These are phyloP conservation scores for Jacaranda mimosifolia DNA, from an alignment of 257 asterid species.

Conservation along the genomic window DNA sequence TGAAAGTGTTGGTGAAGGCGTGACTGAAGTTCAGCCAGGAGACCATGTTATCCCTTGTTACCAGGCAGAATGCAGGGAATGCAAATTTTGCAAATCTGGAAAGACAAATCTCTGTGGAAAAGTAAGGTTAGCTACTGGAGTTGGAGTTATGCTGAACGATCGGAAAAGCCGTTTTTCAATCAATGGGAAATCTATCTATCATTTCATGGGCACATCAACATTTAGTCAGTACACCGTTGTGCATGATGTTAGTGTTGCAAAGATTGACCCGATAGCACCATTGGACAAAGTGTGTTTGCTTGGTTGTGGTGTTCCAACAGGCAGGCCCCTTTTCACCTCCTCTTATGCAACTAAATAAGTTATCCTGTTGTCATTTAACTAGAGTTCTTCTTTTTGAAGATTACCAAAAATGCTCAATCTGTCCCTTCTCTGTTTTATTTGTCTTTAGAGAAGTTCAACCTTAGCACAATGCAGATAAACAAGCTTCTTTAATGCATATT, in stretches of 20 bases:
- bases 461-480: slow-evolving; percentile 5
- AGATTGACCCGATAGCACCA: slow-evolving; percentile 87
- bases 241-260: slow-evolving; percentile 95
- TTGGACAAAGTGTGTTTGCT: slow-evolving; percentile 93
- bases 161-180: slow-evolving; percentile 89
- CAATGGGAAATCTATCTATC: slow-evolving; percentile 85
- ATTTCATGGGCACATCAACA: slow-evolving; percentile 99
- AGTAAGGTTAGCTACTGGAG: slow-evolving; percentile 96
- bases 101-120: slow-evolving; percentile 96
- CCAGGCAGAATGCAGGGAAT: slow-evolving; percentile 97
- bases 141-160: slow-evolving; percentile 93
- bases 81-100: slow-evolving; percentile 97
- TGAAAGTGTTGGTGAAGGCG: slow-evolving; percentile 98
- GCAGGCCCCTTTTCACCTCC: slow-evolving; percentile 48
- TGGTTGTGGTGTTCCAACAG: slow-evolving; percentile 99
- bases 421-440: not conserved
- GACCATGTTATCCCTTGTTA: slow-evolving; percentile 99
- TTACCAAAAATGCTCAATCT: not conserved
- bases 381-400: not conserved
- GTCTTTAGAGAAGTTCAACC: not conserved
- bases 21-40: slow-evolving; percentile 86
- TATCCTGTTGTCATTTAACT: not conserved
- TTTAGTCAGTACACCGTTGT: slow-evolving; percentile 97
- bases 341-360: slow-evolving; percentile 6
- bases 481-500: not conserved